A percentile compares a stretch with the other conserved stretches of the same genome.
Conservation (phyloP, 2,329 filamentous ascomycete species). For the Trichoderma guizhouense region DNA sequence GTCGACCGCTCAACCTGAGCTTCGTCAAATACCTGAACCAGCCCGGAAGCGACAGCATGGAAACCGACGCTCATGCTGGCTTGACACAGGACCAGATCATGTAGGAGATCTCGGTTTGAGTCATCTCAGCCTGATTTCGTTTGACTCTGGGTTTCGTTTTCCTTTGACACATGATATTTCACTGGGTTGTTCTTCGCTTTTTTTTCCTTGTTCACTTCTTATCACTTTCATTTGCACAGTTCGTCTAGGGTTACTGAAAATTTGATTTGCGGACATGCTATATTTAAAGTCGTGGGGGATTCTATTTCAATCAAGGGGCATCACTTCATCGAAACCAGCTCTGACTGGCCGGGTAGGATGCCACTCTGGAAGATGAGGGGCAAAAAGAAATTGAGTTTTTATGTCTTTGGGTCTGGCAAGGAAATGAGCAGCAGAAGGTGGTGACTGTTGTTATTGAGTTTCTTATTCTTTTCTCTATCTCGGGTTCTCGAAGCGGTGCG, state of each 20-base stretch:
- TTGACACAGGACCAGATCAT: conserved; percentile 99
- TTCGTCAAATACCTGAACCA: conserved; percentile 89
- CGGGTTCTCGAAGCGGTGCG: not conserved
- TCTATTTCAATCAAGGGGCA: not conserved
- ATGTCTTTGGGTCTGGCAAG: conserved; percentile 2
- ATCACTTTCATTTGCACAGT: conserved; percentile 8
- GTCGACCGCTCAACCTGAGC: conserved; percentile 85
- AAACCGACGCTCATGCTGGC: conserved; percentile 69
- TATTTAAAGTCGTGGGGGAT: not conserved
- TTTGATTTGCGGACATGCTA: conserved; percentile 6
- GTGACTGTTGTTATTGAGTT: conserved; percentile 4
- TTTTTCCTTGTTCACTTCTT: not conserved
- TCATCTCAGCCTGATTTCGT: not conserved
- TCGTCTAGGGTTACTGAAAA: conserved; percentile 16
- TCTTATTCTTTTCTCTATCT: not conserved
- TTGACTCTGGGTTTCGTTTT: not conserved
- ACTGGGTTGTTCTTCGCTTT: not conserved
- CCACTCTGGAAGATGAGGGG: not conserved
- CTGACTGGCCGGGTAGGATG: not conserved
- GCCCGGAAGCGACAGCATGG: conserved; percentile 70
- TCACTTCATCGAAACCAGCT: not conserved
- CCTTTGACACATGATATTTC: not conserved
- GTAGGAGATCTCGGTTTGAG: conserved; percentile 44
- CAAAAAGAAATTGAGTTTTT: not conserved
- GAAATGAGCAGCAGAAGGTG: not conserved